Percentiles rank a stretch among this genome's conserved stretches.
Evolutionary conservation across 306 rosid species (phyloP).

Genomic region (Acacia crassicarpa): DNA sequence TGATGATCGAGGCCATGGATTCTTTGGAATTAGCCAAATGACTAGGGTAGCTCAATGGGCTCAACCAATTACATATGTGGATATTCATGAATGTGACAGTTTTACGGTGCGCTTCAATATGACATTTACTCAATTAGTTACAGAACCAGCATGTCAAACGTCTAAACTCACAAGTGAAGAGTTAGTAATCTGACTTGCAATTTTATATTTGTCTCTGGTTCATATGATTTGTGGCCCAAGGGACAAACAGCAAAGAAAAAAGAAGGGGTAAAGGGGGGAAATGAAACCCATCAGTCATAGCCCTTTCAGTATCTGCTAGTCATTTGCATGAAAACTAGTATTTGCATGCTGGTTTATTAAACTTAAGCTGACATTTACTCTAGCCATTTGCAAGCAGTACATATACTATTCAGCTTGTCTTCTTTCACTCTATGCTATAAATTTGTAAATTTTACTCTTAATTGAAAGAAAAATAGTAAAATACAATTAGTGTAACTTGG

Average conservation of each 20-base stretch:
- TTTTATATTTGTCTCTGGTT: constrained; percentile 5
- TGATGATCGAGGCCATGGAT: constrained; percentile 83
- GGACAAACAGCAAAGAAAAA: background rate
- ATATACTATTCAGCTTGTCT: constrained; percentile 13
- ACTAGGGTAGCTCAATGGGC: constrained; percentile 78
- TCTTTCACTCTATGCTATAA: constrained; percentile 17
- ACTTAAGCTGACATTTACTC: background rate
- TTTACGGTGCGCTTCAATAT: constrained; percentile 65
- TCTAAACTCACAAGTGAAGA: background rate
- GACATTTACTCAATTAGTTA: constrained; percentile 9
- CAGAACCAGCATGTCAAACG: background rate
- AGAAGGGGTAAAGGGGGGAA: background rate
- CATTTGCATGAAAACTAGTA: background rate
- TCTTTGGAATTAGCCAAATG: constrained; percentile 55
- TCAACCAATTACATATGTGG: constrained; percentile 83
- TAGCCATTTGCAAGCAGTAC: constrained; percentile 1
- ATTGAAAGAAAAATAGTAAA: background rate
- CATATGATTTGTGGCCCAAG: background rate
- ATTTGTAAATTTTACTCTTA: background rate
- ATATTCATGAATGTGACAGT: constrained; percentile 64
- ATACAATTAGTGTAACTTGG: background rate
- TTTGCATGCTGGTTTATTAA: constrained; percentile 13
- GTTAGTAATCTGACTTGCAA: background rate
- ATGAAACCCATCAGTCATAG: background rate
- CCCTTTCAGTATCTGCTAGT: constrained; percentile 15